A percentile compares a stretch with the other conserved stretches of the same genome.
Conservation (phyloP, 352 stramenopile genomes). For the Globisporangium ultimum region DNA sequence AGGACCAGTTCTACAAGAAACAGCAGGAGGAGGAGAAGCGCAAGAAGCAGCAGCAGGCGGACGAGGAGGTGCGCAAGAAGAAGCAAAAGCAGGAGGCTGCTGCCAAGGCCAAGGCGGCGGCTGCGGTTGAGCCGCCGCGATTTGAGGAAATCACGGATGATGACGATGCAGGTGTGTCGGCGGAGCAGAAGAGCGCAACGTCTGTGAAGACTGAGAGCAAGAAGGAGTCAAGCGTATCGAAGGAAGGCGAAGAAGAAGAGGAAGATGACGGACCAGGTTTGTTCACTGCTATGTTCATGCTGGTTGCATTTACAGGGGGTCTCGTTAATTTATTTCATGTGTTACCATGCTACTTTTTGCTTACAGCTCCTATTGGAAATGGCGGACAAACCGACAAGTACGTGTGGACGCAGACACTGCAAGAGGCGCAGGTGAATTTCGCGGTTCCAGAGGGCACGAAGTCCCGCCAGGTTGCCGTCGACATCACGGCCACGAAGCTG, state of each 20-base stretch:
- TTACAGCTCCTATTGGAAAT: constrained; percentile 87
- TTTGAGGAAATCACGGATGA: constrained; percentile 85
- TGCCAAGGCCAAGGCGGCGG: constrained; percentile 19
- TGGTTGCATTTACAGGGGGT: constrained; percentile 2
- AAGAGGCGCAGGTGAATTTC: constrained; percentile 93
- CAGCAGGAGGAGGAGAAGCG: constrained; percentile 80
- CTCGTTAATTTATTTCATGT: constrained; percentile 1
- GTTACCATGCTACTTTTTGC: constrained; percentile 4
- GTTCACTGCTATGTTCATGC: neutral
- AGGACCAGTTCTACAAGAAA: constrained; percentile 74
- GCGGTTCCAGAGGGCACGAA: constrained; percentile 92
- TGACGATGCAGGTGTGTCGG: constrained; percentile 10
- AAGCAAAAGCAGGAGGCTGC: constrained; percentile 52
- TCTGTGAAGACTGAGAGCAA: constrained; percentile 21
- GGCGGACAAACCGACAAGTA: constrained; percentile 93
- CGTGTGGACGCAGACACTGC: constrained; percentile 97
- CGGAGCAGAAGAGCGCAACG: neutral
- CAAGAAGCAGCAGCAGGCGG: constrained; percentile 56
- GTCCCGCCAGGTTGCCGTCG: constrained; percentile 90
- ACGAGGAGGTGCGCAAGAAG: constrained; percentile 40
- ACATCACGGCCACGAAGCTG: constrained; percentile 90
- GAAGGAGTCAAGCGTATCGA: constrained; percentile 18
- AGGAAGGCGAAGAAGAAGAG: constrained; percentile 60
- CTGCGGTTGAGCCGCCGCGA: constrained; percentile 37
- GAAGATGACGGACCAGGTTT: constrained; percentile 63